phyloP scores from a whole-genome alignment of 2,329 filamentous ascomycete genomes.

The Fonsecaea pugnacius region DNA sequence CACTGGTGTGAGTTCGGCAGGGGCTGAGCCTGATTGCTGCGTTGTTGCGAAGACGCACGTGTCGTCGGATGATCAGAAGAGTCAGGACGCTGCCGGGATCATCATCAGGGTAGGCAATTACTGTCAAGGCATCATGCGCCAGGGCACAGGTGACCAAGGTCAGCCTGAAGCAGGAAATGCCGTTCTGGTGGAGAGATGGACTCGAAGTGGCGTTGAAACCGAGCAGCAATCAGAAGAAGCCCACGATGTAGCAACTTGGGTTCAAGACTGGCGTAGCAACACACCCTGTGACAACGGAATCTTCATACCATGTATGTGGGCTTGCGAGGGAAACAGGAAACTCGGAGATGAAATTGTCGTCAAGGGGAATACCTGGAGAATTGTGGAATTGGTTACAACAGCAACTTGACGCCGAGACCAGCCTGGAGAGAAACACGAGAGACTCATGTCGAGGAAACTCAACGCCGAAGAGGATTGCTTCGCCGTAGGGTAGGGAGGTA shows the following conservation, averaged over 20 bases:
- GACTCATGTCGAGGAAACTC: neutral
- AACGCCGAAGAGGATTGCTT: no score
- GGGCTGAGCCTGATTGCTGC: constrained; percentile 51
- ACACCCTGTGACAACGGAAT: constrained; percentile 15
- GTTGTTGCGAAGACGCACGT: constrained; percentile 27
- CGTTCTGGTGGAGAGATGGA: constrained; percentile 32
- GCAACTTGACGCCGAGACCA: neutral
- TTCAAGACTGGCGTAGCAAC: constrained; percentile 29
- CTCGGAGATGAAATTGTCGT: constrained; percentile 26
- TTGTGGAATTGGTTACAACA: constrained; percentile 21
- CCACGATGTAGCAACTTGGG: constrained; percentile 9
- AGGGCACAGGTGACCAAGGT: constrained; percentile 7
- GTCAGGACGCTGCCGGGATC: neutral
- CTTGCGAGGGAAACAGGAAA: constrained; percentile 21
- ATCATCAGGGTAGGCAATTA: constrained; percentile 33
- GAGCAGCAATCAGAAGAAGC: neutral
- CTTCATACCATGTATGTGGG: constrained; percentile 26
- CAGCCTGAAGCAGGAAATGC: neutral
- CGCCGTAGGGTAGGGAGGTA: no score
- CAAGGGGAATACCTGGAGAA: constrained; percentile 22
- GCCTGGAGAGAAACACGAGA: neutral
- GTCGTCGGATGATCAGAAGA: neutral
- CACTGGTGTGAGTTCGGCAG: neutral
- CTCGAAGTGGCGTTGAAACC: constrained; percentile 1
- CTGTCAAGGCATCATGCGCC: constrained; percentile 33